Percentiles rank a stretch among this genome's conserved stretches.
These are phyloP conservation scores for Pisolithus marmoratus DNA, from an alignment of 768 basidiomycete species.

Conservation along the genomic window DNA sequence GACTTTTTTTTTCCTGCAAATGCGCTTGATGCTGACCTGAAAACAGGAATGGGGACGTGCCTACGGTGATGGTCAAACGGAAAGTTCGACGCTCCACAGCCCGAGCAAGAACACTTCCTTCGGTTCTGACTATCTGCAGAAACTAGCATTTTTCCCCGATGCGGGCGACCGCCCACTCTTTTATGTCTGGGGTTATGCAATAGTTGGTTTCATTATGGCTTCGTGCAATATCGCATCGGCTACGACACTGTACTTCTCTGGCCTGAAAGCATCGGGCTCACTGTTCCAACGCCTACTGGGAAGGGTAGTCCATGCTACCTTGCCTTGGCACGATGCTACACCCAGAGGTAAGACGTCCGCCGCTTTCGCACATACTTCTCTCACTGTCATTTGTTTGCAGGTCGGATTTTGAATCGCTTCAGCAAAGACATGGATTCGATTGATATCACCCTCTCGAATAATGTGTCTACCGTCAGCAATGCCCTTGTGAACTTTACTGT, in stretches of 20 bases:
- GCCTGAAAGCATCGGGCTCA: conserved; percentile 29
- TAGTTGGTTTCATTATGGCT: conserved; percentile 48
- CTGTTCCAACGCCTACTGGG: conserved; percentile 51
- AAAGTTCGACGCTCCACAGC: background rate
- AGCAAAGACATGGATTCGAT: conserved; percentile 87
- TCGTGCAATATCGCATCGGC: conserved; percentile 41
- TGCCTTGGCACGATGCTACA: conserved; percentile 81
- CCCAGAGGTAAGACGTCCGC: conserved; percentile 50
- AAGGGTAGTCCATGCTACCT: conserved; percentile 73
- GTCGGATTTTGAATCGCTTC: conserved; percentile 84
- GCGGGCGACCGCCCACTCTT: conserved; percentile 61
- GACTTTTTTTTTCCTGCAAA: background rate
- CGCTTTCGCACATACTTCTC: background rate
- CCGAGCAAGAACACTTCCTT: no score
- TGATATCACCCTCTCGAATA: conserved; percentile 62
- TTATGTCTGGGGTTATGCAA: conserved; percentile 64
- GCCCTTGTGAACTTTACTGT: conserved; percentile 75
- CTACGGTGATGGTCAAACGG: conserved; percentile 5
- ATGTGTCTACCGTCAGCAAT: conserved; percentile 70
- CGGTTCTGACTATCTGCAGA: conserved; percentile 5
- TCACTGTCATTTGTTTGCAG: conserved; percentile 26
- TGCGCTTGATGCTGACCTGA: background rate
- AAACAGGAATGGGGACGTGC: conserved; percentile 26
- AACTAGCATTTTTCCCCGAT: conserved; percentile 33
- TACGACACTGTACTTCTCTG: conserved; percentile 55